phyloP scores from a whole-genome alignment of 169 alveolate species.

The Eimeria acervulina region DNA sequence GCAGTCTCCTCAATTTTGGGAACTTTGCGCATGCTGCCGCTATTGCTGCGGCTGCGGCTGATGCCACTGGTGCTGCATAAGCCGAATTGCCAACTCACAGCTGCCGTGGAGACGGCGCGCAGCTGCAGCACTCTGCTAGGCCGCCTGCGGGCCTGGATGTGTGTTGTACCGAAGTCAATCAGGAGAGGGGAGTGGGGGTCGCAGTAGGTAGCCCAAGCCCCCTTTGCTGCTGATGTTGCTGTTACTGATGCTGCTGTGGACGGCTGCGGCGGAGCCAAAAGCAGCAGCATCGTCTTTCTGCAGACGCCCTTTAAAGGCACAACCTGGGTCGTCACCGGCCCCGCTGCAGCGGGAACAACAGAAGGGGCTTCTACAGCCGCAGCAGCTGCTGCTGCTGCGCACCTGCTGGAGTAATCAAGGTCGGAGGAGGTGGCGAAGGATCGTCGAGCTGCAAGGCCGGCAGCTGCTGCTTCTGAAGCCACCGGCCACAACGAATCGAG shows the following conservation, averaged over 20 bases:
- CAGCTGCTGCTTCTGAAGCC: constrained; percentile 61
- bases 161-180: constrained; percentile 33
- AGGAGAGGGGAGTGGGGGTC: constrained; percentile 23
- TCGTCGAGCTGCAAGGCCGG: not conserved
- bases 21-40: not conserved
- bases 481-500: not conserved
- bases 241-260: not conserved
- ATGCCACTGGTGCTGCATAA: constrained; percentile 14
- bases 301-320: constrained; percentile 21
- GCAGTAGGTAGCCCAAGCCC: constrained; percentile 21
- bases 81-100: constrained; percentile 14
- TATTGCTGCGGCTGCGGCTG: not conserved
- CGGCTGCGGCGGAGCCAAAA: constrained; percentile 6
- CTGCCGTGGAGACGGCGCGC: constrained; percentile 37
- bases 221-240: not conserved
- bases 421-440: not conserved
- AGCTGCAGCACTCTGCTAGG: constrained; percentile 62
- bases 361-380: not conserved
- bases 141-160: constrained; percentile 11
- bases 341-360: not conserved
- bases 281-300: constrained; percentile 48
- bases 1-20: not conserved
- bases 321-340: not conserved
- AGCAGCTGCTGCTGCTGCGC: not conserved
- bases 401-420: not conserved